Conservation (phyloP, 1,139 yeast genomes). For the Sugiyamaella pinicola region DNA sequence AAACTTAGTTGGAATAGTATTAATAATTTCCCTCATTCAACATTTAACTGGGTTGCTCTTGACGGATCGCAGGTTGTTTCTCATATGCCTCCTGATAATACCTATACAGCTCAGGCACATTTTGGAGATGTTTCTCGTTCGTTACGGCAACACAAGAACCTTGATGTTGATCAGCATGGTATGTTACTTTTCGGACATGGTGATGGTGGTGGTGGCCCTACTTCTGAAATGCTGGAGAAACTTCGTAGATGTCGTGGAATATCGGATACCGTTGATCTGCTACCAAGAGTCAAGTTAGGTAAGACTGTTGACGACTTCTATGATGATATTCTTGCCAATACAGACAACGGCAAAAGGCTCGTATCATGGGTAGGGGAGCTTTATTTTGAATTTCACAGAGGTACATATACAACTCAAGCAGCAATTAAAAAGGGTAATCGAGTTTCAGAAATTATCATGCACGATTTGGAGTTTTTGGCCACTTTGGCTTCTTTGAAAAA, state of each 20-base stretch:
- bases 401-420: conserved; percentile 94
- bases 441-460: conserved; percentile 71
- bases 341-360: conserved; percentile 65
- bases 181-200: conserved; percentile 87
- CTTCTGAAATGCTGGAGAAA: conserved; percentile 89
- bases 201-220: conserved; percentile 99
- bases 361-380: conserved; percentile 94
- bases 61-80: conserved; percentile 92
- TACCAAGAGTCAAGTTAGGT: conserved; percentile 81
- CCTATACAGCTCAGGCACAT: conserved; percentile 90
- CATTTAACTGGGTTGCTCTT: conserved; percentile 93
- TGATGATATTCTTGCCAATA: conserved; percentile 60
- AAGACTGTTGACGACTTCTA: conserved; percentile 77
- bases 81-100: conserved; percentile 97
- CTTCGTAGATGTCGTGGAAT: conserved; percentile 88
- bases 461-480: conserved; percentile 83
- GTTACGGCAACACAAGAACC: conserved; percentile 75
- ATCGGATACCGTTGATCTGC: conserved; percentile 72
- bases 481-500: conserved; percentile 65
- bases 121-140: conserved; percentile 90
- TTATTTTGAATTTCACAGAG: conserved; percentile 93
- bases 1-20: conserved; percentile 96
- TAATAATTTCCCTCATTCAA: conserved; percentile 81
- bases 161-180: conserved; percentile 73
- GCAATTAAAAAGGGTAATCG: conserved; percentile 81